phyloP scores from a whole-genome alignment of 371 early-diverging fungal species.

The Dichotomocladium elegans region DNA sequence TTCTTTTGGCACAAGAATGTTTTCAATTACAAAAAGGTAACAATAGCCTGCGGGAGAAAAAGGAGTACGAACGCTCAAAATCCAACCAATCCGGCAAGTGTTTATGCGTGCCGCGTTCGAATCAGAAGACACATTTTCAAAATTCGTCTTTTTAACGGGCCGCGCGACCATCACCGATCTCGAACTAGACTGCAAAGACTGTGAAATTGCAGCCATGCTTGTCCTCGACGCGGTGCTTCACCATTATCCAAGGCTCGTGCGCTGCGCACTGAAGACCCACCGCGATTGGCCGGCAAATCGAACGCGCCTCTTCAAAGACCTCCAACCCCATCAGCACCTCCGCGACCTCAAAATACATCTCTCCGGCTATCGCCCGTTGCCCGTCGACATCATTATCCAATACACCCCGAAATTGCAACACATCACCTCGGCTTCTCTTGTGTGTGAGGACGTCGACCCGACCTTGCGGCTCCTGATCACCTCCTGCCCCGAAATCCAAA shows the following conservation, averaged over 20 bases:
- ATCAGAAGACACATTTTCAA: neutral
- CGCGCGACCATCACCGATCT: neutral
- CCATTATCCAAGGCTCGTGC: neutral
- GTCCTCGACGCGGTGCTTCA: neutral
- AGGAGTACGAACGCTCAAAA: too few relatives aligned
- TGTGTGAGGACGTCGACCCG: neutral
- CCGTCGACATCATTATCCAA: neutral
- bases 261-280: neutral
- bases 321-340: neutral
- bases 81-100: too few relatives aligned
- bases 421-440: neutral
- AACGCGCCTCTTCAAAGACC: neutral
- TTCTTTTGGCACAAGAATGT: neutral
- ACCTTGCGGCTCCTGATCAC: neutral
- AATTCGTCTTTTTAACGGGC: neutral
- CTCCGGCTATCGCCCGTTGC: neutral
- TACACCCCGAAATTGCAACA: neutral
- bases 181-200: neutral
- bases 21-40: neutral
- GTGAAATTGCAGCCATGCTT: neutral
- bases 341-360: neutral
- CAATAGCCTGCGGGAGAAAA: too few relatives aligned
- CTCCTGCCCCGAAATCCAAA: neutral
- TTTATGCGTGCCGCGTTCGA: neutral
- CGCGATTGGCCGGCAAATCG: neutral